Base-by-base conservation (phyloP, 352 stramenopile genomes). In the Phytopythium aichiense region DNA sequence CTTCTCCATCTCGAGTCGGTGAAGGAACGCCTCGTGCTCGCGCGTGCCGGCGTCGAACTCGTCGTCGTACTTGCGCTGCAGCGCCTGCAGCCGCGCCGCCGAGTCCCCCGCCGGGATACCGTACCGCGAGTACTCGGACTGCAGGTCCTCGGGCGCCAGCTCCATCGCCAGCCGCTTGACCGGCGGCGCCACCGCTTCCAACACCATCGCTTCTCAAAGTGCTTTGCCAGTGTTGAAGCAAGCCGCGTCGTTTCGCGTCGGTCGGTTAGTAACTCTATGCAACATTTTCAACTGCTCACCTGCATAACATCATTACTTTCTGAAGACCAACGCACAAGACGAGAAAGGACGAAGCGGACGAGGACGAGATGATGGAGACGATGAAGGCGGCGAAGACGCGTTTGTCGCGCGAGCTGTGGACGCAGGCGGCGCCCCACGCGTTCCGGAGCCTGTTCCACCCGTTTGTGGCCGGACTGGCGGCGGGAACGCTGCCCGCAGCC, bases 1-100 rank as follows among this genome's bases (percentile, higher is more conserved):
- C 45, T 78, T 74, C 62, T 81, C 67, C 25, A 84, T 69, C 46
- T 82, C 66, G 4, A 76, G 58, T 5, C 70, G 68, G n/a, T 73
- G 69, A 35, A 72, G 33, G 30, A 68, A 75, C 37, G 65, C 63
- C 7, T 85, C 76, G 45, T 77, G 75, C 46, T 87, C 80, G 12
- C 50, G 51, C 23, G 65, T 55, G 0, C 50, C 68, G 13, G 63
- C 53, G 6, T 85, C 74, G 45, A 79, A 89, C 60, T 91, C 82
- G 35, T 88, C 74, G 46, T 88, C 75, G 62, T 89, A 91, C 53
- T 65, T 75, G 20, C 72, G 68, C 59, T 91, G 82, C 23, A 91
- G 68, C 16, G 73, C 63, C 35, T 61, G 37, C 48, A 88, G 65
- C 15, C 79, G 81, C 31, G 68, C 62, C 15, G 65, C 65, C 15